Conservation (phyloP, 2,329 filamentous ascomycete species). For the Colletotrichum zoysiae region DNA sequence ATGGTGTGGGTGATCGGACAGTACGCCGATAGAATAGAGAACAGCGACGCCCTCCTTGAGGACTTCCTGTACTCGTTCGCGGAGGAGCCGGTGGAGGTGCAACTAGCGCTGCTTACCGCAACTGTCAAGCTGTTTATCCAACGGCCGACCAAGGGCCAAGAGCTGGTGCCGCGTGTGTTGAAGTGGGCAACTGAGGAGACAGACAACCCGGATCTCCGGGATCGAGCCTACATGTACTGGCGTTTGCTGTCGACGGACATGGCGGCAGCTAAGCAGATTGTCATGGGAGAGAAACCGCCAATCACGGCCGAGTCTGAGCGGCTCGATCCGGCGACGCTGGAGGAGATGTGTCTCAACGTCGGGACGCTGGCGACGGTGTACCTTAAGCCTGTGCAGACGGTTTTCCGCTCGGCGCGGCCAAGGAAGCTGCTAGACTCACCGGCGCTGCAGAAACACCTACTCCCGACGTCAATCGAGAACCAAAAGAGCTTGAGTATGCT, state of each 20-base stretch:
- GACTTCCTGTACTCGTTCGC: constrained; percentile 95
- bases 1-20: constrained; percentile 99
- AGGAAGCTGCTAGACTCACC: constrained; percentile 85
- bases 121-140: constrained; percentile 99
- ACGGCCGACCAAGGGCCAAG: constrained; percentile 91
- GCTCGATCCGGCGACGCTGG: constrained; percentile 88
- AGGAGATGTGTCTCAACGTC: constrained; percentile 97
- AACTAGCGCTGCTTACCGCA: constrained; percentile 92
- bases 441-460: constrained; percentile 80
- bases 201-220: constrained; percentile 96
- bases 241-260: constrained; percentile 93
- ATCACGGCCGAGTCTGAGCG: constrained; percentile 98
- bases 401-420: constrained; percentile 90
- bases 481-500: constrained; percentile 73
- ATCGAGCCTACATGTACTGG: constrained; percentile 99
- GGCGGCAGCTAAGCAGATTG: constrained; percentile 84
- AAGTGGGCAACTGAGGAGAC: constrained; percentile 99
- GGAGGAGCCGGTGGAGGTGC: constrained; percentile 95
- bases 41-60: constrained; percentile 91
- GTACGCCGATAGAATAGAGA: constrained; percentile 97
- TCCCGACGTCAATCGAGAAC: constrained; percentile 68
- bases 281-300: constrained; percentile 97
- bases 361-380: constrained; percentile 97
- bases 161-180: constrained; percentile 91
- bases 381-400: constrained; percentile 95